Evolutionary conservation across 306 rosid genomes (phyloP).

Genomic region (Chamaecrista fasciculata): DNA sequence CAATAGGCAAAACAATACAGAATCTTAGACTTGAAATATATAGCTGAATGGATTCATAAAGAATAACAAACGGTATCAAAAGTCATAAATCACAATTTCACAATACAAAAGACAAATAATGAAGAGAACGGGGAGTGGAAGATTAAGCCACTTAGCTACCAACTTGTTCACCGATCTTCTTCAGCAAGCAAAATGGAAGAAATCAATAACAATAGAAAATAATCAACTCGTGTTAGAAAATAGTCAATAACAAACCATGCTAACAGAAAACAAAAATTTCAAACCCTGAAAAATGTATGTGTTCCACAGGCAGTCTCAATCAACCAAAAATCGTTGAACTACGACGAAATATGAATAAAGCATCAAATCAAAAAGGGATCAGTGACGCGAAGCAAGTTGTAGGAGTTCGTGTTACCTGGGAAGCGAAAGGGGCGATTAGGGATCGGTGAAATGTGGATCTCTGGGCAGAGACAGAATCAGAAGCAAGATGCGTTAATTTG

Average conservation of each 20-base stretch:
- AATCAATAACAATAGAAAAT: neutral
- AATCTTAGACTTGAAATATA: neutral
- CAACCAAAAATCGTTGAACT: neutral
- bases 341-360: neutral
- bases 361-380: neutral
- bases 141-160: neutral
- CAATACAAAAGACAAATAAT: neutral
- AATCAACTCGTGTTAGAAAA: neutral
- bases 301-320: neutral
- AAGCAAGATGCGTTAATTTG: constrained; percentile 38
- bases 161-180: neutral
- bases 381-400: neutral
- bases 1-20: constrained; percentile 10
- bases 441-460: constrained; percentile 47
- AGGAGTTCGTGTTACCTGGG: constrained; percentile 40
- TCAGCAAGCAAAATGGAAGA: neutral
- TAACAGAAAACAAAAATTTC: neutral
- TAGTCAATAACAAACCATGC: no score
- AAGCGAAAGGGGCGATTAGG: constrained; percentile 35
- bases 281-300: neutral
- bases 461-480: constrained; percentile 36
- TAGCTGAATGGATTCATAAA: neutral
- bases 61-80: neutral
- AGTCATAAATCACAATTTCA: neutral
- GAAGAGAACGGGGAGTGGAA: no score